A percentile compares a stretch with the other conserved stretches of the same genome.
Conservation (phyloP, 805 yeast genomes). For the Pichia exigua region DNA sequence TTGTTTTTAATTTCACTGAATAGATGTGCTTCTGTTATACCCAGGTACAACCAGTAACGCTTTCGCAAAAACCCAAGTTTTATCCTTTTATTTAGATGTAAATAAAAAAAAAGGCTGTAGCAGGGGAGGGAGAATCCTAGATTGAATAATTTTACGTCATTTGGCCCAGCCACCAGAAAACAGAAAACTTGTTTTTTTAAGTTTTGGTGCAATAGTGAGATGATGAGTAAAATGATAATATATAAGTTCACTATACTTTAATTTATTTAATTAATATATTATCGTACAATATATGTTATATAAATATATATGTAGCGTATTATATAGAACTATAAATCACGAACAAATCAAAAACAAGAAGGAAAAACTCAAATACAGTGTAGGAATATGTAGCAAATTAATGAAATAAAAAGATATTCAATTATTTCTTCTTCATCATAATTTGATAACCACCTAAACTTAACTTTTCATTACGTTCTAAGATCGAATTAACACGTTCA, state of each 20-base stretch:
- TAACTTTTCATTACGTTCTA: slow-evolving; percentile 80
- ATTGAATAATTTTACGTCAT: not conserved
- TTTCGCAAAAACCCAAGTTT: too few species aligned
- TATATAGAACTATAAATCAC: not conserved
- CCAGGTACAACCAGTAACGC: not conserved
- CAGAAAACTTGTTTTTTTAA: not conserved
- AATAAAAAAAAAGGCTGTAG: not conserved
- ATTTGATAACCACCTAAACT: slow-evolving; percentile 66
- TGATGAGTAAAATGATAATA: not conserved
- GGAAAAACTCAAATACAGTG: not conserved
- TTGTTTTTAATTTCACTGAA: not conserved
- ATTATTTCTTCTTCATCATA: slow-evolving; percentile 11
- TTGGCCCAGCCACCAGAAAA: not conserved
- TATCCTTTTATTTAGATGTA: too few species aligned
- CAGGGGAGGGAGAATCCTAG: not conserved
- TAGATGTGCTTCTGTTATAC: too few species aligned
- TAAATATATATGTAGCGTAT: not conserved
- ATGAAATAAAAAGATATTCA: not conserved
- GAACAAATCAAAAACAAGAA: not conserved
- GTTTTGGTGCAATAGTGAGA: not conserved
- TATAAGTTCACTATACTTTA: not conserved
- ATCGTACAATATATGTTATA: not conserved
- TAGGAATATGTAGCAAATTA: not conserved
- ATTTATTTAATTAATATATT: not conserved
- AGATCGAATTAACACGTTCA: slow-evolving; percentile 68